Evolutionary conservation across 768 basidiomycete species (phyloP).

Genomic region (Termitomyces bulborhizus): DNA sequence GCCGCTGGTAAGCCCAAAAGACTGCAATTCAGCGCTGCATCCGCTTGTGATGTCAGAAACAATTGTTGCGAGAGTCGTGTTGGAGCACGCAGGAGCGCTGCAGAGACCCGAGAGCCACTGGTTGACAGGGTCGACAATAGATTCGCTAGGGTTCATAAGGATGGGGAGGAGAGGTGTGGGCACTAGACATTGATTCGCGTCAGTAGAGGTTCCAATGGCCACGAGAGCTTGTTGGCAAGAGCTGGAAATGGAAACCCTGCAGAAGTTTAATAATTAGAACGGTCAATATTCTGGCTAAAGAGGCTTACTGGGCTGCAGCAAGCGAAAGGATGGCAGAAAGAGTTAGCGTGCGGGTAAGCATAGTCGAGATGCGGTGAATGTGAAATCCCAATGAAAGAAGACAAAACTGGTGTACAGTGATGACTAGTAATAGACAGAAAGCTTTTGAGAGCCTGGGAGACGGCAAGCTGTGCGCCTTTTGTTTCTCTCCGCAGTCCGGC

Average conservation of each 20-base stretch:
- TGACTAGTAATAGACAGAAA: not conserved
- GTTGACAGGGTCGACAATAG: conserved; percentile 43
- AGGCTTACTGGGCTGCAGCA: conserved; percentile 13
- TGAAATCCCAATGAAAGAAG: not conserved
- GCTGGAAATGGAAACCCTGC: conserved; percentile 29
- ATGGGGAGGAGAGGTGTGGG: conserved; percentile 38
- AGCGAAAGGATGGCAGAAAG: conserved; percentile 11
- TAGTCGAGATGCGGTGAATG: not conserved
- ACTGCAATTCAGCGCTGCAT: conserved; percentile 33
- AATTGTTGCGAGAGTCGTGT: conserved; percentile 50
- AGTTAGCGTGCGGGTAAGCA: conserved; percentile 10
- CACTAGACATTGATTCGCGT: conserved; percentile 44
- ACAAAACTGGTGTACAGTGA: not conserved
- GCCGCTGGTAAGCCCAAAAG: conserved; percentile 19
- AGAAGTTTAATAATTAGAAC: not conserved
- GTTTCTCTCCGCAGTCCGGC: not conserved
- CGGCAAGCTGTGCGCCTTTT: not conserved
- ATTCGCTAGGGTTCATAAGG: conserved; percentile 22
- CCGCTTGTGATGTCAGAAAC: conserved; percentile 46
- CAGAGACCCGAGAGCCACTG: conserved; percentile 60
- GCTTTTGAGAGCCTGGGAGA: not conserved
- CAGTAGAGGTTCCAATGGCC: conserved; percentile 34
- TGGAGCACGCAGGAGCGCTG: conserved; percentile 44
- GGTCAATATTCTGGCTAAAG: not conserved
- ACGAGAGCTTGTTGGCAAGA: conserved; percentile 44